Base-by-base conservation (phyloP, 2,329 filamentous ascomycete species). In the Alternaria triticimaculans region DNA sequence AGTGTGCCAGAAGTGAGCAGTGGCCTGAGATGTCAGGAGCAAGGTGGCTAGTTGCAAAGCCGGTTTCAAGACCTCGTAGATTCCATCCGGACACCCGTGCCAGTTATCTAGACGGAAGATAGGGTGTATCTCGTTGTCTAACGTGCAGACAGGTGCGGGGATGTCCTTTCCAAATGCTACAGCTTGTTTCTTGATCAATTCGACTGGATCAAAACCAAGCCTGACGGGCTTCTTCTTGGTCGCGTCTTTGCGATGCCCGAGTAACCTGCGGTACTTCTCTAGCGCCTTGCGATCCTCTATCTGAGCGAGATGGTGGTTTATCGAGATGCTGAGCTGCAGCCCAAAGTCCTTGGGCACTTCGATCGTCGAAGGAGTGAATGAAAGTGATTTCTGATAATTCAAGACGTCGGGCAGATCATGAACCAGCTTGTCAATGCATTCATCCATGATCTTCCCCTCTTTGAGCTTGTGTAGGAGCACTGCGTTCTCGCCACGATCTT, bases 161-260 rank as follows among this genome's bases (percentile, higher is more conserved):
- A 64, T 33, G 20, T 72, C 54, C 25, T 75, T 64, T 8, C 73
- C 62, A 48, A 80, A 77, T 6, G 71, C 72, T 10, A 81, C 74
- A 37, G 79, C 79, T 71, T 80, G 78, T 50, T 79, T 80, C 49
- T 76, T 79, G 55, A 81, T 80, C 46, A 81, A 59, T 21, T 81
- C 78, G 37, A 78, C 71, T 18, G 79, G 78, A 56, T 81, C 78
- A 56, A 81, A 81, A 0, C 79, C 79, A 37, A 80, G 72, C 43
- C 72, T 79, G 12, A 77, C 49, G 23, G 71, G 58, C 58, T 75
- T 79, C 9, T 73, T 70, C 62, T 79, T 79, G 3, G 69, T 58
- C 15, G 69, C 61, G 44, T 78, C 74, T 56, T 76, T 78, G 37
- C 75, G 71, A 55, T 80, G 72, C 2, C 78, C 78, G n/a, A 80